Base-by-base conservation (phyloP, 2,329 filamentous ascomycete species). In the Fusarium odoratissimum region DNA sequence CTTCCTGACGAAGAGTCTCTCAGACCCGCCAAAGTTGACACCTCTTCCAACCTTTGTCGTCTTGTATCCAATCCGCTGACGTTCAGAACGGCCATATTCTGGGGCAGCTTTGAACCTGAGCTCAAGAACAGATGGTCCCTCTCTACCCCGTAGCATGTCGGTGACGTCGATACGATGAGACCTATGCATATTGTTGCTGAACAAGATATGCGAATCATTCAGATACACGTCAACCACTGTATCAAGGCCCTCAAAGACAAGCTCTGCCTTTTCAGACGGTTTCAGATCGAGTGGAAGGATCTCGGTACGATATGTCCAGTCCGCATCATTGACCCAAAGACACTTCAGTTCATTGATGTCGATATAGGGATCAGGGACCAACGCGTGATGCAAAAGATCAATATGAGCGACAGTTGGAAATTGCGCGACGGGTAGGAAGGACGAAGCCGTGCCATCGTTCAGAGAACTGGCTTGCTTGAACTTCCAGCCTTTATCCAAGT, bases 91-190 rank as follows among this genome's bases (percentile, higher is more conserved):
- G 4, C 23, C 64, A 31, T 67, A 67, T 2, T 30, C 62, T 6
- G 54, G 62, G 0, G 64, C 62, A 10, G 64, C n/a, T 16, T 1
- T 67, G 4, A 67, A 67, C 3, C 17, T 16, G 0, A 67, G 37
- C 6, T 67, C 62, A 8, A 67, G 54, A 5, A 52, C 7, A 10
- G 45, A 41, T 0, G 33, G 2, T 0, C 28, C 19, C 0, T 30
- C 10, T 3, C 3, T 46, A 1, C 25, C 9, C 0, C 23, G 21
- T 0, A 67, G 3, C 9, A 19, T 7, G 0, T 52, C 12, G 2
- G 62, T 67, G 3, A 67, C 64, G 7, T 67, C 54, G 0, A 67
- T 10, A 0, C 54, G 35, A 3, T 52, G 17, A 2, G 40, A n/a
- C 0, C 59, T n/a, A 0, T 67, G 64, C 64, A 67, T 67, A 0